Base-by-base conservation (phyloP, 2,329 filamentous ascomycete species). In the Fonsecaea erecta region DNA sequence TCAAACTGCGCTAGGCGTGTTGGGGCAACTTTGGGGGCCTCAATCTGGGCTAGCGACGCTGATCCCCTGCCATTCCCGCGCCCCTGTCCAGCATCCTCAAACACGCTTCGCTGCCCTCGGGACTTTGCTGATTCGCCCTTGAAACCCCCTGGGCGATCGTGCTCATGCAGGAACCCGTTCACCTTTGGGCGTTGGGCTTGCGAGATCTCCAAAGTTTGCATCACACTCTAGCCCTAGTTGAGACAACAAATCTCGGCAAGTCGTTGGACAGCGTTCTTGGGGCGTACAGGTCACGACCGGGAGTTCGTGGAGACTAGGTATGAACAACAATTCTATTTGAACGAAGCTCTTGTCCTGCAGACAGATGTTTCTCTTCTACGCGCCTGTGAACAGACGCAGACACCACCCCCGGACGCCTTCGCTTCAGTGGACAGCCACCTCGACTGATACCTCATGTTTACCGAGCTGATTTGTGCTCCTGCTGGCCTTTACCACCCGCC, bases 141-240 rank as follows among this genome's bases (percentile, higher is more conserved):
- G 12, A 7, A 21, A 6, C 26, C 26, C 54, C 34, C 46, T 54
- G 35, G 34, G 54, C 48, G 52, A 60, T 59, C 57, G 43, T 54
- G 14, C 58, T 52, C 62, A 62, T 67, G 65, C 65, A 67, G 64
- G 64, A 67, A 67, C 64, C 64, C 64, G 37, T 18, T 43, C 37
- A 43, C n/a, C 16, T 18, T 8, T 30, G 53, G 28, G 52, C 24
- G 43, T 48, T 48, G 21, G 18, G 43, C 14, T 40, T 40, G 37
- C 34, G 34, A 28, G 34, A 43, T 30, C 54, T 32, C 12, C 12
- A 24, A 24, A 16, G 4, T 34, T 32, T 26, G 55, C 28, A 58
- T 24, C 40, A 40, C n/a, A 26, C 37, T 58, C 24, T 48, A 30
- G 55, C 40, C 11, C 28, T 4, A 5, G 18, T n/a, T 9, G 28